A percentile compares a stretch with the other conserved stretches of the same genome.
Conservation (phyloP, 208 protist species). For the Acanthamoeba culbertsoni region DNA sequence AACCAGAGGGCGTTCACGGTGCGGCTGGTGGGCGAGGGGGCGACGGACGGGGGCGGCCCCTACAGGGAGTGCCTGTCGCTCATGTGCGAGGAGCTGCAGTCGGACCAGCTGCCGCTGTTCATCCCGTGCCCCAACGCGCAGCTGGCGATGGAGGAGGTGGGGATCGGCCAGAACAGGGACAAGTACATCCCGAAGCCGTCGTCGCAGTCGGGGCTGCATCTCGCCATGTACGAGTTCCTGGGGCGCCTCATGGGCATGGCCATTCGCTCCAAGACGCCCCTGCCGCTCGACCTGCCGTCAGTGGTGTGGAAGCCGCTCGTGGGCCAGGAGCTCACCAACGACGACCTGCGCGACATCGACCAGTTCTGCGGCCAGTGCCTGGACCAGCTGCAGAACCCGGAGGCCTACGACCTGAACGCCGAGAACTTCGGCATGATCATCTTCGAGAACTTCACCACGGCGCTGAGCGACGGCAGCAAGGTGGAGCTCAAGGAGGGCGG, state of each 20-base stretch:
- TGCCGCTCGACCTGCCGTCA: constrained; percentile 77
- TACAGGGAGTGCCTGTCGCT: constrained; percentile 61
- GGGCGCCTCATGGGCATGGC: constrained; percentile 92
- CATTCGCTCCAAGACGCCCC: constrained; percentile 81
- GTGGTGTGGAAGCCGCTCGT: constrained; percentile 75
- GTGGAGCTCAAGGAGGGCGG: constrained; percentile 59
- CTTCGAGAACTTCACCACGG: constrained; percentile 56
- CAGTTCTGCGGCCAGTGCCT: constrained; percentile 59
- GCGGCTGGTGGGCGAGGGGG: constrained; percentile 52
- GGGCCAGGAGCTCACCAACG: background rate
- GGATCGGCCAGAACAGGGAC: constrained; percentile 69
- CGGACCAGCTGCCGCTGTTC: constrained; percentile 58
- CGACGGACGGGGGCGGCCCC: constrained; percentile 59
- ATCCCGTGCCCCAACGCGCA: constrained; percentile 68
- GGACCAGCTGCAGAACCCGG: constrained; percentile 17
- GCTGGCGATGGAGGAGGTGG: constrained; percentile 45
- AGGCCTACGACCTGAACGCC: constrained; percentile 24
- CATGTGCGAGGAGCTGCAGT: constrained; percentile 64
- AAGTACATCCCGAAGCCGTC: constrained; percentile 72
- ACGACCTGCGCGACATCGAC: constrained; percentile 43
- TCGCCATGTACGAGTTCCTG: constrained; percentile 73
- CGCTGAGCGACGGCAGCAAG: constrained; percentile 53
- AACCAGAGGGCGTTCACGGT: background rate
- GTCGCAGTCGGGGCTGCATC: constrained; percentile 32
- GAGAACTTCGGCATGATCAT: constrained; percentile 55